Conservation (phyloP, 2,329 filamentous ascomycete genomes). For the Chrysoporthe deuterocubensis region DNA sequence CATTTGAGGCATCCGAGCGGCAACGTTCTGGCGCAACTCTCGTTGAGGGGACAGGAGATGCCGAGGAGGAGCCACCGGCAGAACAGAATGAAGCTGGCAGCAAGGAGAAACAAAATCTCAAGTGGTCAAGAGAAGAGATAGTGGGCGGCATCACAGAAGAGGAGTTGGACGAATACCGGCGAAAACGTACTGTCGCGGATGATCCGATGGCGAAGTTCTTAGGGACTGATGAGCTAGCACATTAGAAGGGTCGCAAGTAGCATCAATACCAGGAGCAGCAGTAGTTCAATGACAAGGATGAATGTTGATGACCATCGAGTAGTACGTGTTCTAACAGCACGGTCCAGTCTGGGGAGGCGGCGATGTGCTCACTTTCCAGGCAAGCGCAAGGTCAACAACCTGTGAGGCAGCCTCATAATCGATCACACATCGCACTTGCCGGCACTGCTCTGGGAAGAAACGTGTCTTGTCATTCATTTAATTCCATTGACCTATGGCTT, state of each 20-base stretch:
- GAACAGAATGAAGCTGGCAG: constrained; percentile 35
- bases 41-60: constrained; percentile 35
- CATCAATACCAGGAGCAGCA: constrained; percentile 18
- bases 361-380: no score
- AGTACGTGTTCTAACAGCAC: no score
- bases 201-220: constrained; percentile 88
- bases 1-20: constrained; percentile 76
- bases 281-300: not conserved
- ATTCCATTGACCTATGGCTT: constrained; percentile 30
- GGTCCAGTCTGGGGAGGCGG: no score
- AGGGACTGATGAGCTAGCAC: constrained; percentile 70
- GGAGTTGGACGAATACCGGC: constrained; percentile 84
- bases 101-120: constrained; percentile 57
- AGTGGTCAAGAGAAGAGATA: constrained; percentile 76
- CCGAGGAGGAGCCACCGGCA: constrained; percentile 39
- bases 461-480: constrained; percentile 30
- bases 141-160: constrained; percentile 77
- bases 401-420: not conserved
- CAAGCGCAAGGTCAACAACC: not conserved
- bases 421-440: not conserved
- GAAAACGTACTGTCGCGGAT: constrained; percentile 71
- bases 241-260: constrained; percentile 36
- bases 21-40: constrained; percentile 55
- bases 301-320: not conserved
- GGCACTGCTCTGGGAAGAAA: constrained; percentile 22